Evolutionary conservation across 2,329 filamentous ascomycete genomes (phyloP).

Genomic region (Colletotrichum tabaci): DNA sequence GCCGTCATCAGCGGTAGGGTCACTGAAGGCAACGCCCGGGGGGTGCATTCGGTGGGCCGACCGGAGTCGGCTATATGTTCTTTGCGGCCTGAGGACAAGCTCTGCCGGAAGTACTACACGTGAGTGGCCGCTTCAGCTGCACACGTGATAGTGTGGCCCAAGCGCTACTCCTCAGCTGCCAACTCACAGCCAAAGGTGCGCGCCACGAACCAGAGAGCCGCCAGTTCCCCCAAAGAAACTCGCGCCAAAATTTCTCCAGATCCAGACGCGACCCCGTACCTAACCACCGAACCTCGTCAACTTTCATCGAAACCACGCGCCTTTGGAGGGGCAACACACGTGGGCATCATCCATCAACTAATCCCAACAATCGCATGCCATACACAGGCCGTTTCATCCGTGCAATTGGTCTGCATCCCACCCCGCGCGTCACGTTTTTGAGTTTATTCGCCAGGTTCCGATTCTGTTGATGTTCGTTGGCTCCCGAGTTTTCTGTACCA

Average conservation of each 20-base stretch:
- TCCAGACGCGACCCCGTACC: conserved; percentile 47
- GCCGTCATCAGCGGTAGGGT: conserved; percentile 32
- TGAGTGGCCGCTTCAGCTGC: background rate
- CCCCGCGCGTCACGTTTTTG: conserved; percentile 35
- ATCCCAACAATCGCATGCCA: conserved; percentile 26
- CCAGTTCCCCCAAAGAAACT: conserved; percentile 39
- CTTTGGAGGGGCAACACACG: conserved; percentile 25
- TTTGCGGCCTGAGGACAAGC: conserved; percentile 13
- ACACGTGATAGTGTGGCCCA: conserved; percentile 8
- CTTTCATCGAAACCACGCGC: conserved; percentile 37
- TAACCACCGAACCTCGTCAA: conserved; percentile 33
- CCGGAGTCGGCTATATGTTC: conserved; percentile 8
- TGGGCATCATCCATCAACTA: conserved; percentile 30
- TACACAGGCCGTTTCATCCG: background rate
- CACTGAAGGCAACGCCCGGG: background rate
- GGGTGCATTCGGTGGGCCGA: conserved; percentile 6
- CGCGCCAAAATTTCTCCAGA: conserved; percentile 58
- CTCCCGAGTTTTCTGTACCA: conserved; percentile 42
- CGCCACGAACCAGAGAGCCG: conserved; percentile 1
- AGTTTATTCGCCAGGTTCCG: conserved; percentile 21
- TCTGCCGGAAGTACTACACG: background rate
- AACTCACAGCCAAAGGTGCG: background rate
- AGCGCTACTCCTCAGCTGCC: background rate
- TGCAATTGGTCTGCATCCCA: conserved; percentile 24
- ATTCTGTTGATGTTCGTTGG: conserved; percentile 31